Conservation (phyloP, 2,329 filamentous ascomycete species). For the Ramichloridium luteum region DNA sequence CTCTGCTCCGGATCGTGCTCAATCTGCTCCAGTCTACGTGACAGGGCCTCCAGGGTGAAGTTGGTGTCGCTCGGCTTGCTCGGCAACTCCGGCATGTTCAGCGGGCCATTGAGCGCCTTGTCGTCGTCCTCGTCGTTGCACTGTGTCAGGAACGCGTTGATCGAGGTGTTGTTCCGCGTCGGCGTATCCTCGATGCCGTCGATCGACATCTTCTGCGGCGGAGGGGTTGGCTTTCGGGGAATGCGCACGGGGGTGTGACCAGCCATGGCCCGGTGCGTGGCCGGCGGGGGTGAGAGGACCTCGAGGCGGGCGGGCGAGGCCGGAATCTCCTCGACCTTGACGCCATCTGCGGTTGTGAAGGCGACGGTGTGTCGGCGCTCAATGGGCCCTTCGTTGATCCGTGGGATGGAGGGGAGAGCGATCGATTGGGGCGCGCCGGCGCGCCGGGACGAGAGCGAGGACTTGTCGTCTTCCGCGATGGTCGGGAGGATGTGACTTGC, state of each 20-base stretch:
- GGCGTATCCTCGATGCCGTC: conserved; percentile 25
- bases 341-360: conserved; percentile 15
- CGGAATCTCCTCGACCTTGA: conserved; percentile 22
- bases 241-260: conserved; percentile 25
- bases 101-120: conserved; percentile 20
- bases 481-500: conserved; percentile 17
- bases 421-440: conserved; percentile 18
- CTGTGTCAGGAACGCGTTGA: conserved; percentile 20
- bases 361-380: conserved; percentile 13
- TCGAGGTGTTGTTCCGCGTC: conserved; percentile 24
- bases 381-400: conserved; percentile 8
- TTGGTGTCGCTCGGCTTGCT: conserved; percentile 22
- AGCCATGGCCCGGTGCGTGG: conserved; percentile 19
- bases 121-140: conserved; percentile 23
- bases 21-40: conserved; percentile 22
- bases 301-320: conserved; percentile 14
- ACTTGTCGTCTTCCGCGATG: conserved; percentile 24
- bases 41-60: conserved; percentile 25
- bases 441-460: conserved; percentile 15
- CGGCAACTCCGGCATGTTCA: conserved; percentile 26
- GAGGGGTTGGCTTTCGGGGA: conserved; percentile 19
- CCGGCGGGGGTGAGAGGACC: conserved; percentile 22
- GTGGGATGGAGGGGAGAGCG: conserved; percentile 11
- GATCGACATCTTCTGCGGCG: conserved; percentile 15
- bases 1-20: conserved; percentile 22